A percentile compares a stretch with the other conserved stretches of the same genome.
Conservation (phyloP, 2,329 filamentous ascomycete genomes). For the Akanthomyces dipterigenus region DNA sequence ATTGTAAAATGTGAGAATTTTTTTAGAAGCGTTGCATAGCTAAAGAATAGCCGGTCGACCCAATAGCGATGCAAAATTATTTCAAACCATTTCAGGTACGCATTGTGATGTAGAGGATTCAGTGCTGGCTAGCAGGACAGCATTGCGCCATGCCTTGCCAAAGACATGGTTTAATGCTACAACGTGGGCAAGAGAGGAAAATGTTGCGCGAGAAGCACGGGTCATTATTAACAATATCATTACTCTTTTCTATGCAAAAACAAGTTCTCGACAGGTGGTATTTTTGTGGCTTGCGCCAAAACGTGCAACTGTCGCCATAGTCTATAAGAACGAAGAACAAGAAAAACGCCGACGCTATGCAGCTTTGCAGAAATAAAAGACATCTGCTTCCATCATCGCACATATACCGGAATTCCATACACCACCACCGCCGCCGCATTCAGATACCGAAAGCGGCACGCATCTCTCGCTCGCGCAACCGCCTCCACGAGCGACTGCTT, state of each 20-base stretch:
- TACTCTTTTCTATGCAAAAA: slow-evolving; percentile 1
- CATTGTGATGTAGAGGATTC: too few relatives aligned
- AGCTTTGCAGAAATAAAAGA: not conserved
- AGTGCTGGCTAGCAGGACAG: too few relatives aligned
- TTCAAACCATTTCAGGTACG: too few relatives aligned
- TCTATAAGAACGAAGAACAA: not conserved
- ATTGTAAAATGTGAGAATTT: too few relatives aligned
- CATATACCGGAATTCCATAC: slow-evolving; percentile 89
- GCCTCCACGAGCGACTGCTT: slow-evolving; percentile 66
- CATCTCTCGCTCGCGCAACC: slow-evolving; percentile 64
- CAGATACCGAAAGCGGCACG: slow-evolving; percentile 83
- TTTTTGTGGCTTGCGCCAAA: not conserved
- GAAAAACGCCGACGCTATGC: slow-evolving; percentile 11
- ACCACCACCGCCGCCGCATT: slow-evolving; percentile 92
- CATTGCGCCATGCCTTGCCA: too few relatives aligned
- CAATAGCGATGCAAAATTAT: too few relatives aligned
- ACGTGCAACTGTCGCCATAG: not conserved
- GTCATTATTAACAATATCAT: not conserved
- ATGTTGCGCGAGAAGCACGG: too few relatives aligned
- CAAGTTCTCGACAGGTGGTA: not conserved
- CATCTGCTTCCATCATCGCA: slow-evolving; percentile 28
- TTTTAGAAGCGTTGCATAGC: too few relatives aligned
- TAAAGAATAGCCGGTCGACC: too few relatives aligned
- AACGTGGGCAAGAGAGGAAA: too few relatives aligned
- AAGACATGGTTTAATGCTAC: too few relatives aligned